Conservation (phyloP, 129 eudicot genomes). For the Erigeron canadensis region DNA sequence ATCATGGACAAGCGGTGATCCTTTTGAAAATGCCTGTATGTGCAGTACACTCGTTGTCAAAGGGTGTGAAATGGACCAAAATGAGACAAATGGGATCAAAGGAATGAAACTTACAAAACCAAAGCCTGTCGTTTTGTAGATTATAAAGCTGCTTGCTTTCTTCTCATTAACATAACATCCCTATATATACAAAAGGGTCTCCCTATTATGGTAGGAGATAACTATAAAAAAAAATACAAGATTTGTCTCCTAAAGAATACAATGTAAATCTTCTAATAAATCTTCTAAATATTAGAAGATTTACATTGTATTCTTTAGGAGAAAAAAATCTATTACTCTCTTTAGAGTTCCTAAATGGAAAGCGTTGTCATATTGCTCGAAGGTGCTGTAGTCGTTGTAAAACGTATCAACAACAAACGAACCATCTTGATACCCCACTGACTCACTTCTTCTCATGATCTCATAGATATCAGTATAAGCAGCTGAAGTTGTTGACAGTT, state of each 20-base stretch:
- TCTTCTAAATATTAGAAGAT: no score
- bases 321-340: no score
- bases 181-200: no score
- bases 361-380: neutral
- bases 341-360: neutral
- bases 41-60: neutral
- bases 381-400: constrained; percentile 13
- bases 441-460: constrained; percentile 11
- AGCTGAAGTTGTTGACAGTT: constrained; percentile 44
- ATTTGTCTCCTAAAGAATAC: no score
- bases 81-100: no score
- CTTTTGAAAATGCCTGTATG: constrained; percentile 53
- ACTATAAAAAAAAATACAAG: no score
- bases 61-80: neutral
- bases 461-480: constrained; percentile 5
- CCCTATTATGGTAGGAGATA: no score
- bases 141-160: no score
- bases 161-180: no score
- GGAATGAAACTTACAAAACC: constrained; percentile 10
- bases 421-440: constrained; percentile 27
- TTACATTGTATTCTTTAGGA: no score
- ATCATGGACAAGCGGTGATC: constrained; percentile 52
- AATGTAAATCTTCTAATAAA: no score
- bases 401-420: neutral
- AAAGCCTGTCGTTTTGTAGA: constrained; percentile 11